Evolutionary conservation across 129 eudicot genomes (phyloP).

Genomic region (Apium graveolens): DNA sequence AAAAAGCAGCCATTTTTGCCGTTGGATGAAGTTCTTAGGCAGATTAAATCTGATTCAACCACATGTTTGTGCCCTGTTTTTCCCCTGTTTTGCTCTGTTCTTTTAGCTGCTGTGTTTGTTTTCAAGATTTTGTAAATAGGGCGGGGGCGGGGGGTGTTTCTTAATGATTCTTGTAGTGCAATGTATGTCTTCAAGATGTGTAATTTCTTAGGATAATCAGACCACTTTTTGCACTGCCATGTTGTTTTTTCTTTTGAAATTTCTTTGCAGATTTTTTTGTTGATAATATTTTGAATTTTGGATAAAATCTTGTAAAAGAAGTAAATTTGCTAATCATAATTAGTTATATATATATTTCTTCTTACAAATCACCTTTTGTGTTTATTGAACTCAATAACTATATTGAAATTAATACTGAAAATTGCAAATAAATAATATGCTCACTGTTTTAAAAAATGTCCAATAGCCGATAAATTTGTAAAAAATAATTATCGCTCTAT

Average conservation of each 20-base stretch:
- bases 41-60: not conserved
- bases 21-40: not conserved
- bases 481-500: too few species aligned
- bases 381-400: too few species aligned
- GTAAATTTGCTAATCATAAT: too few species aligned
- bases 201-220: too few species aligned
- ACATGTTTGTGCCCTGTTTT: not conserved
- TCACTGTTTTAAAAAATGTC: too few species aligned
- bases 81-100: not conserved
- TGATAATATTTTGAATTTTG: not conserved
- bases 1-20: not conserved
- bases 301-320: too few species aligned
- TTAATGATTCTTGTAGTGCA: not conserved
- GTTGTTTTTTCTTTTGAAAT: slow-evolving; percentile 13
- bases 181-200: not conserved
- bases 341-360: too few species aligned
- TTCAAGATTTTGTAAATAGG: not conserved
- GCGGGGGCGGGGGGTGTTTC: not conserved
- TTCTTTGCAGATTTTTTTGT: not conserved
- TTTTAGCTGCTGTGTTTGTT: not conserved
- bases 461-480: too few species aligned
- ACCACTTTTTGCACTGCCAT: not conserved
- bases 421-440: too few species aligned
- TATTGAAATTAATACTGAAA: too few species aligned
- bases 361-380: too few species aligned